phyloP scores from a whole-genome alignment of 164 flowering plant species.

The Sextonia rubra region DNA sequence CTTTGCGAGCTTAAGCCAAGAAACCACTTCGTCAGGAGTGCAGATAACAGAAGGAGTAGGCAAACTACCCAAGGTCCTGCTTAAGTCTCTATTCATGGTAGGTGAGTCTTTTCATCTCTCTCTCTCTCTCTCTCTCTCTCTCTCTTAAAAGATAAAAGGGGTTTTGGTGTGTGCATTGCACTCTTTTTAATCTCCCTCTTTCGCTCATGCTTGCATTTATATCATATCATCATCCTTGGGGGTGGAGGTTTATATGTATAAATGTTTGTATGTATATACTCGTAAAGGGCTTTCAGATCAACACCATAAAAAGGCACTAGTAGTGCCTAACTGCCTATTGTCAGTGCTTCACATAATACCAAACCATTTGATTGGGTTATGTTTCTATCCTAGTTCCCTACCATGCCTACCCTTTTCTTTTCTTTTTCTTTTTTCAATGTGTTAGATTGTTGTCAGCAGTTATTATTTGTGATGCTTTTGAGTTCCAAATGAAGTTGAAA shows the following conservation, averaged over 20 bases:
- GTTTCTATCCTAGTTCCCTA: too few species aligned
- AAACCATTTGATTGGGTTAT: too few species aligned
- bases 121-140: background rate
- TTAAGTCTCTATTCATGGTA: slow-evolving; percentile 59
- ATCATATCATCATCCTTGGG: background rate
- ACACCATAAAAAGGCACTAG: too few species aligned
- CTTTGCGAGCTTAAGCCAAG: slow-evolving; percentile 42
- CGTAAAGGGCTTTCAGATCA: background rate
- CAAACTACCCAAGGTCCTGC: slow-evolving; percentile 64
- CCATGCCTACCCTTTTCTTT: too few species aligned
- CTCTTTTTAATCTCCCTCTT: background rate
- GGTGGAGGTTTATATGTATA: background rate
- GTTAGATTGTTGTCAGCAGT: too few species aligned
- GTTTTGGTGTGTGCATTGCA: background rate
- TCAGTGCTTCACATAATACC: too few species aligned
- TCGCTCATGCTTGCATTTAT: too few species aligned
- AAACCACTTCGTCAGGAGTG: slow-evolving; percentile 36
- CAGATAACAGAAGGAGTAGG: slow-evolving; percentile 60
- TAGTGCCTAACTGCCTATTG: too few species aligned
- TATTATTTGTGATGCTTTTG: too few species aligned
- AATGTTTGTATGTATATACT: background rate
- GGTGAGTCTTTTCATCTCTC: slow-evolving; percentile 24
- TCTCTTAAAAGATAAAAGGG: background rate
- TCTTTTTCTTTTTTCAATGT: too few species aligned
- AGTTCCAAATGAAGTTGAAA: too few species aligned